These are phyloP conservation scores for Chalciporus sphaerocephalus DNA, from an alignment of 768 basidiomycete species.

Conservation along the genomic window DNA sequence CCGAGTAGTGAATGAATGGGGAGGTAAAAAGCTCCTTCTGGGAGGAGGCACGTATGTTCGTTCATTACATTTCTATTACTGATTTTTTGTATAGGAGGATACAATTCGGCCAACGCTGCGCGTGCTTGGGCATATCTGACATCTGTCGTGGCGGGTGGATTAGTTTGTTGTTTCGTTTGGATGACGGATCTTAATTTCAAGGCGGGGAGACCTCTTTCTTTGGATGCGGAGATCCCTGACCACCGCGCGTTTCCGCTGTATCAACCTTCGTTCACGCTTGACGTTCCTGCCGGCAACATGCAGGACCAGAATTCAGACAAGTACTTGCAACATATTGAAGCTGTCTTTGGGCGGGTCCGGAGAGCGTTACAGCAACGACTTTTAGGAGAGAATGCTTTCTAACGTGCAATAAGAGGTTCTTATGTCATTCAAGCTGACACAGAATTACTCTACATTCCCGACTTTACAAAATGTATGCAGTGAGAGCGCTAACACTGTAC, in stretches of 20 bases:
- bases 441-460: background rate
- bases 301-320: slow-evolving; percentile 66
- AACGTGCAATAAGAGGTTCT: background rate
- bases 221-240: slow-evolving; percentile 71
- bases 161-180: background rate
- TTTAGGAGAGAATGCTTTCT: background rate
- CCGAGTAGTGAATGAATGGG: slow-evolving; percentile 50
- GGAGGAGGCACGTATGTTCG: slow-evolving; percentile 56
- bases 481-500: slow-evolving; percentile 39
- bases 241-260: slow-evolving; percentile 70
- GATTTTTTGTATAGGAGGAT: slow-evolving; percentile 57
- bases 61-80: background rate
- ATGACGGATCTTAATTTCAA: slow-evolving; percentile 25
- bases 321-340: slow-evolving; percentile 46
- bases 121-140: slow-evolving; percentile 85
- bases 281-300: slow-evolving; percentile 69
- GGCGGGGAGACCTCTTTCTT: slow-evolving; percentile 50
- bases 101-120: slow-evolving; percentile 77
- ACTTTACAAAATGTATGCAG: slow-evolving; percentile 5
- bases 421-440: background rate
- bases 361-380: slow-evolving; percentile 18
- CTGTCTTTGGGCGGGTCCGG: slow-evolving; percentile 36
- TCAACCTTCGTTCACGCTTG: slow-evolving; percentile 76
- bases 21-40: slow-evolving; percentile 60
- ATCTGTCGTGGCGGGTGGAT: slow-evolving; percentile 57